Percentiles rank a stretch among this genome's conserved stretches.
Evolutionary conservation across 202 grass and related monocot species (phyloP).

Genomic region (Brachypodium distachyon): DNA sequence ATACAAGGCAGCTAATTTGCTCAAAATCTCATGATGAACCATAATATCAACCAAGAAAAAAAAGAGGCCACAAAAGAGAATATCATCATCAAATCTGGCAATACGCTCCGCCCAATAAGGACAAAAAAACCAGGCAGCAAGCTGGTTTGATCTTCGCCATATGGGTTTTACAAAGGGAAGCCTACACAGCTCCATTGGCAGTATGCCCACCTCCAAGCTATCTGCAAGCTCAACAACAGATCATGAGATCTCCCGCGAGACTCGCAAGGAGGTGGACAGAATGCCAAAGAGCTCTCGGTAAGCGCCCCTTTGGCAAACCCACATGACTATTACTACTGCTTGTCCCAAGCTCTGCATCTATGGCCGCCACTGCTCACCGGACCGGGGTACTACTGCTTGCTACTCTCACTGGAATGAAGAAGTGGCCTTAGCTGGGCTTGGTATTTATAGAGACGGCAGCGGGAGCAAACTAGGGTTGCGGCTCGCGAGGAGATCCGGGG

Average conservation of each 20-base stretch:
- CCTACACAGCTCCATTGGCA: conserved; percentile 96
- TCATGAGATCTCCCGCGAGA: background rate
- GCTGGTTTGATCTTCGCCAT: conserved; percentile 36
- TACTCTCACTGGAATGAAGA: background rate
- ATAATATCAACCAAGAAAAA: conserved; percentile 15
- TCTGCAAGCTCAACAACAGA: background rate
- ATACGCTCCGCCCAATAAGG: background rate
- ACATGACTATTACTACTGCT: conserved; percentile 26
- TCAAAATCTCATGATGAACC: conserved; percentile 12
- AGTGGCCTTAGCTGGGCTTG: background rate
- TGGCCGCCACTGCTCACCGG: background rate
- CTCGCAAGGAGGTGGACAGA: conserved; percentile 83
- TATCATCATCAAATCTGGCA: conserved; percentile 9
- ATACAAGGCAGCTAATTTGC: background rate
- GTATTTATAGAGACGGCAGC: conserved; percentile 44
- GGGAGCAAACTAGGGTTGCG: conserved; percentile 30
- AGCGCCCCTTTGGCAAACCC: conserved; percentile 81
- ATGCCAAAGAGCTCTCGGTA: conserved; percentile 89
- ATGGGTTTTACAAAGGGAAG: conserved; percentile 84
- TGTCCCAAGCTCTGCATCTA: background rate
- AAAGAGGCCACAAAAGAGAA: conserved; percentile 2
- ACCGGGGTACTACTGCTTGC: background rate
- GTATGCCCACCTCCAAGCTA: conserved; percentile 84
- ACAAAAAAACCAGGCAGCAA: background rate
- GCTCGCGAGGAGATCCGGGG: conserved; percentile 2